Evolutionary conservation across 2,329 filamentous ascomycete species (phyloP).

Genomic region (Elsinoe necatrix): DNA sequence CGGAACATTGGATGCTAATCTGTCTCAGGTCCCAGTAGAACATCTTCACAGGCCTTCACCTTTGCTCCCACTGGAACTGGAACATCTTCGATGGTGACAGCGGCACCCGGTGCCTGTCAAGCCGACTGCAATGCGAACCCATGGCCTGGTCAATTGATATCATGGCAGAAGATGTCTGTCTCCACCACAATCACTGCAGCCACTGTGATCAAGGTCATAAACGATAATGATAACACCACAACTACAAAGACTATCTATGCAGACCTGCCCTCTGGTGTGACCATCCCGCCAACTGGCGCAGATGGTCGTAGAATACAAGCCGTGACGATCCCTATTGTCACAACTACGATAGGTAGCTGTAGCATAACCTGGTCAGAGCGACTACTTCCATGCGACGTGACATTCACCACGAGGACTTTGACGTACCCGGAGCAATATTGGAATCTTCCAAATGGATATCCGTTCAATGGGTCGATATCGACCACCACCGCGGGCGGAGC

Average conservation of each 20-base stretch:
- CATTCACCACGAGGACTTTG: not conserved
- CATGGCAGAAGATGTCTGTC: slow-evolving; percentile 7
- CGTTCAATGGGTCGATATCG: not conserved
- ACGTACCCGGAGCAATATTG: slow-evolving; percentile 2
- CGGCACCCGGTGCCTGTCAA: not conserved
- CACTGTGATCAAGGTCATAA: not conserved
- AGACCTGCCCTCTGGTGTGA: slow-evolving; percentile 1
- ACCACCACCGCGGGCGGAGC: not conserved
- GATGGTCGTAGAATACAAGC: slow-evolving; percentile 5
- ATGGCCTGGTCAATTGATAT: not conserved
- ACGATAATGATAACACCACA: slow-evolving; percentile 6
- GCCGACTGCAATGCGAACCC: slow-evolving; percentile 4
- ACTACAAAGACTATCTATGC: slow-evolving; percentile 9
- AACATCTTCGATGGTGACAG: not conserved
- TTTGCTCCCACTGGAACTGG: not conserved
- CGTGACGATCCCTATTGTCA: not conserved
- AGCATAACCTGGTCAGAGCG: not conserved
- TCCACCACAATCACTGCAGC: not conserved
- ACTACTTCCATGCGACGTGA: not conserved
- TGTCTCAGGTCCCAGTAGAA: not conserved
- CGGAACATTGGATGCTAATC: not conserved
- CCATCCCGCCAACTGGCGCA: not conserved
- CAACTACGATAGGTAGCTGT: not conserved
- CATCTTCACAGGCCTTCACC: not conserved
- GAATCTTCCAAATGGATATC: not conserved